Conservation (phyloP, 108 stramenopile genomes). For the Discostella pseudostelligera region DNA sequence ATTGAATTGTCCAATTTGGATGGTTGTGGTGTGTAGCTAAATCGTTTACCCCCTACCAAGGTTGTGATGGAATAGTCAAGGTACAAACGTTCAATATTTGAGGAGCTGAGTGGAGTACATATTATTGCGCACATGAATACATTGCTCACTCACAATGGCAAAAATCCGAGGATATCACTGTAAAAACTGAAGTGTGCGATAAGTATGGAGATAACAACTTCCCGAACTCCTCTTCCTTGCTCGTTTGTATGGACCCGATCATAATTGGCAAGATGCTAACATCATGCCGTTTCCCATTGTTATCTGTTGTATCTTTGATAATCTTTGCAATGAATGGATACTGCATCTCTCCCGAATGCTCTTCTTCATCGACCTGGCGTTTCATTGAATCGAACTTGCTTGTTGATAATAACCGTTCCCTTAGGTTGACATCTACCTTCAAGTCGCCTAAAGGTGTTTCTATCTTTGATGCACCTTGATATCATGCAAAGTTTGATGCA, state of each 20-base stretch:
- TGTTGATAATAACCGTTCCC: constrained; percentile 56
- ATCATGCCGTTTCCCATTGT: constrained; percentile 9
- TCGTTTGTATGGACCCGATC: constrained; percentile 60
- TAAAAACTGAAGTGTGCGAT: constrained; percentile 54
- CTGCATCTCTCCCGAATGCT: constrained; percentile 90
- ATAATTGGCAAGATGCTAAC: constrained; percentile 77
- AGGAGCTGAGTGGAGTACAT: background rate
- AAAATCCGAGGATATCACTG: constrained; percentile 78
- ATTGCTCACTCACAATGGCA: constrained; percentile 74
- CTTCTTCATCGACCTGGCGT: constrained; percentile 61
- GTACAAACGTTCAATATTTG: constrained; percentile 41
- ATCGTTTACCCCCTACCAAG: constrained; percentile 26
- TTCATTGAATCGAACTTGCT: constrained; percentile 60
- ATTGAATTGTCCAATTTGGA: constrained; percentile 8
- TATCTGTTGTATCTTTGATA: constrained; percentile 32
- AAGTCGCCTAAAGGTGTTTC: constrained; percentile 80
- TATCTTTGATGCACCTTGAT: constrained; percentile 31
- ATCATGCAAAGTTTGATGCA: too few relatives aligned
- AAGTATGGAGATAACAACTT: constrained; percentile 58
- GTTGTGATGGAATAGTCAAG: background rate
- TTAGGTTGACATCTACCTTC: constrained; percentile 56
- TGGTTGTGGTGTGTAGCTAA: constrained; percentile 42
- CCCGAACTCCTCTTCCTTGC: constrained; percentile 56
- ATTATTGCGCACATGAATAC: constrained; percentile 13
- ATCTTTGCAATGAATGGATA: constrained; percentile 82